Evolutionary conservation across 2,329 filamentous ascomycete species (phyloP), one percentile per base, ranked within the genome.

Genomic region (Microcera coccophila): DNA sequence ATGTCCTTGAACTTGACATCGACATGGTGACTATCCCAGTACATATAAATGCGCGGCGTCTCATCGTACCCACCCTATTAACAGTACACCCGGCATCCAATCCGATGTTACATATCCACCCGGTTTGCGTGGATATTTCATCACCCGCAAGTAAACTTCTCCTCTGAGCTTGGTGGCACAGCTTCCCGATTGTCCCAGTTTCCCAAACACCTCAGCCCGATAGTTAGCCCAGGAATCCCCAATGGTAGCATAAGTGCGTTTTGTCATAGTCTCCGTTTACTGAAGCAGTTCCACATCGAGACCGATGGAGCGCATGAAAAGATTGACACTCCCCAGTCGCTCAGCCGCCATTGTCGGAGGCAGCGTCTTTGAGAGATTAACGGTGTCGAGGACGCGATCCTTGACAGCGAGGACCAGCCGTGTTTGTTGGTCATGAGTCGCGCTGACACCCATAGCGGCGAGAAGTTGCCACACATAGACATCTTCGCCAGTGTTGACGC

Each of bases 271-370:
- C 38, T 39, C 31, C 45, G 18, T 50, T 59, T 61, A 70, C 57
- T 68, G 65, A 48, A 82, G 66, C 39, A 84, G 68, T 57, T 96
- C 93, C 38, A 98, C 93, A 71, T 98, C 93, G 62, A 98, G 76
- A n/a, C 93, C 93, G 67, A 98, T 96, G 42, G 91, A 93, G 60
- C 90, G 85, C 90, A 98, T 96, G 67, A 98, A 98, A 42, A 98
- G 72, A 64, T 98, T 98, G 54, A 98, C 93, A 61, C 95, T 95
- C 45, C 85, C 84, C 44, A 95, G 74, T 46, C 91, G 84, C 62
- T 88, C 83, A 47, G 82, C 82, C 11, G 87, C 84, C 82, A 97
- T 88, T 44, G 93, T 86, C 14, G 84, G 77, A 15, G 93, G 91
- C 24, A 98, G 74, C 2, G 88, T 91, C 75, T 95, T 96, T 58